Evolutionary conservation across 2,329 filamentous ascomycete genomes (phyloP), one percentile per base, ranked within the genome.

Genomic region (Sarocladiaceae sp.): DNA sequence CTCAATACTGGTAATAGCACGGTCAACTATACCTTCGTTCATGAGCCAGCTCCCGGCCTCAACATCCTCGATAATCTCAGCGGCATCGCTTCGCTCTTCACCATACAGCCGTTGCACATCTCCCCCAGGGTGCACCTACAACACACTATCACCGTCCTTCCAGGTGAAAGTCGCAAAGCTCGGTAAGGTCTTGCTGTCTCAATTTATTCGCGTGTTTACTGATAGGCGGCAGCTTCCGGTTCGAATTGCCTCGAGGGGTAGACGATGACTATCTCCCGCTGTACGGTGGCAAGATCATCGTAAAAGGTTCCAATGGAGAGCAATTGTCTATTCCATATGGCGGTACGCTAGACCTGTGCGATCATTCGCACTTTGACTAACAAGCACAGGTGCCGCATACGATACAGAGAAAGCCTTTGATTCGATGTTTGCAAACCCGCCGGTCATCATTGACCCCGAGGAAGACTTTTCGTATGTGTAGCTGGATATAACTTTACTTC

Each of bases 251-350:
- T 1, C 54, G 62, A 3, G 44, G 28, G 15, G 55, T 67, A 17
- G 54, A 63, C 22, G 67, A 69, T 17, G 62, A 68, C 22, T 60
- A 62, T 37, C 57, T 76, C 39, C 73, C 72, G 0, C 56, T 75
- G 4, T 76, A 76, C 53, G 67, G 71, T 35, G 74, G 74, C 18
- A 75, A 75, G 56, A 61, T 76, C 20, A 63, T 68, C 52, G 58
- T 77, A 18, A 62, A 61, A 4, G 68, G 68, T n/a, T 63, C 65
- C 39, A 69, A 71, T 31, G 67, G 66, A 7, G 74, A 75, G 51
- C 56, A 64, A 12, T 60, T 76, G 2, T 67, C 67, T 7, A 65
- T 76, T 18, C 71, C 72, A 1, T 76, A 76, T 46, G 67, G 65
- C 60, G 67, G 67, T 64, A 55, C 42, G 59, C 53, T 25, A 6